phyloP scores from a whole-genome alignment of 2,329 filamentous ascomycete genomes.

The Pseudogymnoascus sp. region DNA sequence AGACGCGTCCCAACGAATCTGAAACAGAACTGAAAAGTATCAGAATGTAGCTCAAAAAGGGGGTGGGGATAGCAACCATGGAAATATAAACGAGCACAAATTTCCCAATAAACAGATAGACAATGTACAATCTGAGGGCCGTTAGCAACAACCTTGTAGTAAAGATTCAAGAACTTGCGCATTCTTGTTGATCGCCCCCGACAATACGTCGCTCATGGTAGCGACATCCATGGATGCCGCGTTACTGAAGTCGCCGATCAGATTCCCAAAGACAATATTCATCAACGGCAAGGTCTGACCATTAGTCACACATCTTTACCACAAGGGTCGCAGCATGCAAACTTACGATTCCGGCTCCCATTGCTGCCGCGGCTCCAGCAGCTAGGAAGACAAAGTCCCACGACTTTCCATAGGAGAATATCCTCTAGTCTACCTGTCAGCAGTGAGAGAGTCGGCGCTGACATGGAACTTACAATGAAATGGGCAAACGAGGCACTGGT shows the following conservation, averaged over 20 bases:
- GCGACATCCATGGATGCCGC: constrained; percentile 16
- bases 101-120: constrained; percentile 61
- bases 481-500: background rate
- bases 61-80: constrained; percentile 39
- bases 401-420: constrained; percentile 46
- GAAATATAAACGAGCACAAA: constrained; percentile 55
- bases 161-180: constrained; percentile 28
- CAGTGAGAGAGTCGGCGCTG: no score
- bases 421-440: background rate
- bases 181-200: constrained; percentile 34
- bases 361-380: constrained; percentile 38
- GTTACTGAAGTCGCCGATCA: constrained; percentile 40
- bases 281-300: constrained; percentile 46
- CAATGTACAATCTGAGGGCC: constrained; percentile 50
- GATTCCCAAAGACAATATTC: constrained; percentile 48
- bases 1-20: constrained; percentile 54
- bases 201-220: constrained; percentile 32
- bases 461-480: background rate
- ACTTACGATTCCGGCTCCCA: constrained; percentile 39
- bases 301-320: constrained; percentile 8
- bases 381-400: constrained; percentile 42
- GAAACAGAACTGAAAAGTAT: constrained; percentile 40
- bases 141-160: background rate
- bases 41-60: constrained; percentile 31
- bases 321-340: background rate